Percentiles rank a stretch among this genome's conserved stretches.
These are phyloP conservation scores for Candida labiduridarum DNA, from an alignment of 1,139 yeast genomes.

Conservation along the genomic window DNA sequence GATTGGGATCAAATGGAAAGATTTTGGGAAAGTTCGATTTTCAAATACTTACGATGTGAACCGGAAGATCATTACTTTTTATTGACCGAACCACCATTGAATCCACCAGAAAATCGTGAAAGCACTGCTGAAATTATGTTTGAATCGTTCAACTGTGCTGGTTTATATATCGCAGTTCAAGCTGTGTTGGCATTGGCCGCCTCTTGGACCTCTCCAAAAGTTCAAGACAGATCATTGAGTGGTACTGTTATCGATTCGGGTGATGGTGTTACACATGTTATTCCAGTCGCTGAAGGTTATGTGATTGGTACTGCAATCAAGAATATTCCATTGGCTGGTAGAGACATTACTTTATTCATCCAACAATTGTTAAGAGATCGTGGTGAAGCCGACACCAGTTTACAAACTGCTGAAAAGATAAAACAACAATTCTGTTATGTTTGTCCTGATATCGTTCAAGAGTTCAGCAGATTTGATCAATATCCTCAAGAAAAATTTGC, in stretches of 20 bases:
- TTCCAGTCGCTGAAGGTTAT: conserved; percentile 99
- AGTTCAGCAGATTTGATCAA: conserved; percentile 90
- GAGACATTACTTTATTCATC: conserved; percentile 93
- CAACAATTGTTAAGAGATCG: conserved; percentile 94
- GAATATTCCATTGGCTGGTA: conserved; percentile 97
- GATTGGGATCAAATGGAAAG: conserved; percentile 99
- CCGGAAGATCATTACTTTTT: conserved; percentile 98
- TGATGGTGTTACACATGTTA: conserved; percentile 97
- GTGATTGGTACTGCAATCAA: conserved; percentile 97
- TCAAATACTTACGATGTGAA: conserved; percentile 93
- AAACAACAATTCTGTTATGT: conserved; percentile 97
- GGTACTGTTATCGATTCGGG: conserved; percentile 99
- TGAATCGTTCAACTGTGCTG: conserved; percentile 98
- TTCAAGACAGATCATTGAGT: conserved; percentile 89
- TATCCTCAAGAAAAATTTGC: conserved; percentile 90
- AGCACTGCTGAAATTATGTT: conserved; percentile 98
- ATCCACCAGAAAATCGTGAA: conserved; percentile 98
- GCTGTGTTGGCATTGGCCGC: conserved; percentile 98
- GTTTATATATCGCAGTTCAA: conserved; percentile 96
- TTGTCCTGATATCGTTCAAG: conserved; percentile 96
- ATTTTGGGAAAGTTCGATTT: conserved; percentile 96
- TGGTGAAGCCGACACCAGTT: conserved; percentile 91
- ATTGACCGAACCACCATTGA: conserved; percentile 96
- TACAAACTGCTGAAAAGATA: conserved; percentile 94
- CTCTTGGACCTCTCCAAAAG: conserved; percentile 97